Evolutionary conservation across 495 filamentous ascomycete genomes (phyloP), one percentile per base, ranked within the genome.

Genomic region (Penicillium tannophilum): DNA sequence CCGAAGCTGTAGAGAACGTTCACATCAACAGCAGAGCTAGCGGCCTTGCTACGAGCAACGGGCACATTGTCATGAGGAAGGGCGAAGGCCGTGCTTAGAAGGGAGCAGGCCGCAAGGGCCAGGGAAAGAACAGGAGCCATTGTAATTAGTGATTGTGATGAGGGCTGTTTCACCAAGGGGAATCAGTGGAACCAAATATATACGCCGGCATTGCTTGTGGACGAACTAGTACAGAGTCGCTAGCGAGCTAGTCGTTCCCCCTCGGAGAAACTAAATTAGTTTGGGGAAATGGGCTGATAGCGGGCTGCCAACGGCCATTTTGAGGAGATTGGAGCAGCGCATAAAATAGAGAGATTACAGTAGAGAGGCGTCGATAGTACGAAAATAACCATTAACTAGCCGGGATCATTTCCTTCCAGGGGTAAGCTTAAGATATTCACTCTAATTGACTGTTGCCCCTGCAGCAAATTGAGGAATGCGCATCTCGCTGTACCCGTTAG

Each of bases 1-100:
- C 48, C 48, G 7, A 51, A 51, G 48, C 48, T 51, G 48, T 51
- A 51, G 20, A 51, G 48, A 35, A 20, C 17, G 16, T 51, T 30
- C 10, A 35, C 48, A 4, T 51, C 28, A 14, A 51, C 48, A 19
- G 48, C 8, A 51, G 48, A 51, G 12, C 44, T 12, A n/a, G 44
- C 24, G 19, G 33, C 10, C 8, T 36, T 36, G 10, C 33, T 11
- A 28, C 42, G 42, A 47, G 20, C 20, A 47, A 47, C 24, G 20
- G 5, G 12, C 20, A 14, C 10, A 16, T 0, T 26, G 12, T 26
- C 19, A 26, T 9, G 14, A 24, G 44, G 44, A 47, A 47, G 44
- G 4, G 44, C 44, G 11, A 47, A 28, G 20, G 44, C 44, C 12
- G 20, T 24, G 20, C 20, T 12, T 19, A 51, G 16, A 5, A 51